Conservation (phyloP, 139 green algal genomes). For the Chlorella sp. region DNA sequence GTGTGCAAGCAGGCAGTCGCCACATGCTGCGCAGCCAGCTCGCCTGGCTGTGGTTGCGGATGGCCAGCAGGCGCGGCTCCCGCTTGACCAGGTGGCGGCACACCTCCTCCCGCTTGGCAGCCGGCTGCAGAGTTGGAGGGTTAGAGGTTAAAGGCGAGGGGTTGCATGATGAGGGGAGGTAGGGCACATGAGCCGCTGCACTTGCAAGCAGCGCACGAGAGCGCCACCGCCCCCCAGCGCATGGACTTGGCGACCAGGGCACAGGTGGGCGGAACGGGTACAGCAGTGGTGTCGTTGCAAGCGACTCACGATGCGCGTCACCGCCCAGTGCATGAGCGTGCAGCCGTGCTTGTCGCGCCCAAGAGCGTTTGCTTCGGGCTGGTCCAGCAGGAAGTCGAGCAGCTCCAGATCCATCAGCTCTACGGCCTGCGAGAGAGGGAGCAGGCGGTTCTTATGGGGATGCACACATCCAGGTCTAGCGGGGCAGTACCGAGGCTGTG, state of each 20-base stretch:
- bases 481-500: too few species aligned
- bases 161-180: too few species aligned
- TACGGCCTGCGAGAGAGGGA: constrained; percentile 12
- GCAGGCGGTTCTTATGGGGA: not conserved
- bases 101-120: constrained; percentile 12
- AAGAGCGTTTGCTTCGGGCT: not conserved
- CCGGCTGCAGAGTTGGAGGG: constrained; percentile 1
- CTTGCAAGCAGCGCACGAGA: too few species aligned
- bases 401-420: not conserved
- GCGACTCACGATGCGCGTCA: not conserved
- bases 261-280: too few species aligned
- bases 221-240: too few species aligned
- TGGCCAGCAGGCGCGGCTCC: not conserved
- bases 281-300: too few species aligned
- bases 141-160: too few species aligned
- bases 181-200: too few species aligned
- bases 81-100: not conserved
- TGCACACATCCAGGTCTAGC: too few species aligned
- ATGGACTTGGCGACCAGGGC: too few species aligned
- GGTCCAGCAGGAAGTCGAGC: constrained; percentile 23
- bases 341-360: constrained; percentile 19
- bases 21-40: too few species aligned
- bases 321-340: constrained; percentile 32
- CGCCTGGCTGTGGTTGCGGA: not conserved
- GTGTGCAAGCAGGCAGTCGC: too few species aligned